Conservation (phyloP, 2,329 filamentous ascomycete genomes). For the Aspergillus texensis region DNA sequence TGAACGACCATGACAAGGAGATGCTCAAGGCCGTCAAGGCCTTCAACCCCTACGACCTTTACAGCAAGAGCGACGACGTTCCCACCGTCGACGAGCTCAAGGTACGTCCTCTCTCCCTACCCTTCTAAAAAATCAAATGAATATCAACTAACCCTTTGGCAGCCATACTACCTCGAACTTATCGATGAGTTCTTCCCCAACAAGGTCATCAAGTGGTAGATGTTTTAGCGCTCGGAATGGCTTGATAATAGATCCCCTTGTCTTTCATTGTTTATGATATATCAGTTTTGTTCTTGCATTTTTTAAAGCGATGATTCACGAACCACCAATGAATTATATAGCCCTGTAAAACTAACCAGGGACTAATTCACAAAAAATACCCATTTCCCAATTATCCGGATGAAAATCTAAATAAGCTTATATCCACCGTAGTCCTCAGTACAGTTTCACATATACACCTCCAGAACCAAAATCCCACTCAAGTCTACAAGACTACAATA, state of each 20-base stretch:
- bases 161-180: conserved; percentile 73
- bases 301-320: conserved; percentile 12
- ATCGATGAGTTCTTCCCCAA: conserved; percentile 75
- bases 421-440: neutral
- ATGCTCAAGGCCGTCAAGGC: conserved; percentile 81
- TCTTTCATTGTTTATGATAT: neutral
- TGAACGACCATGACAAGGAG: conserved; percentile 77
- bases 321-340: conserved; percentile 1
- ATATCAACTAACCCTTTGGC: conserved; percentile 17
- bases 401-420: neutral
- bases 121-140: neutral
- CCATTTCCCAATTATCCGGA: neutral
- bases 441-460: no score
- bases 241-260: neutral
- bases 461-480: neutral
- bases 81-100: conserved; percentile 78
- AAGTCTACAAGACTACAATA: neutral
- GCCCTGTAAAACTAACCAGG: neutral
- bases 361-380: neutral
- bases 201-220: conserved; percentile 69
- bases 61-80: conserved; percentile 85
- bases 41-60: conserved; percentile 90
- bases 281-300: conserved; percentile 8
- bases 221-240: neutral
- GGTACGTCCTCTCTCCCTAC: conserved; percentile 41